Conservation (phyloP, 192 early-diverging fungal species). For the Entomortierella parvispora region DNA sequence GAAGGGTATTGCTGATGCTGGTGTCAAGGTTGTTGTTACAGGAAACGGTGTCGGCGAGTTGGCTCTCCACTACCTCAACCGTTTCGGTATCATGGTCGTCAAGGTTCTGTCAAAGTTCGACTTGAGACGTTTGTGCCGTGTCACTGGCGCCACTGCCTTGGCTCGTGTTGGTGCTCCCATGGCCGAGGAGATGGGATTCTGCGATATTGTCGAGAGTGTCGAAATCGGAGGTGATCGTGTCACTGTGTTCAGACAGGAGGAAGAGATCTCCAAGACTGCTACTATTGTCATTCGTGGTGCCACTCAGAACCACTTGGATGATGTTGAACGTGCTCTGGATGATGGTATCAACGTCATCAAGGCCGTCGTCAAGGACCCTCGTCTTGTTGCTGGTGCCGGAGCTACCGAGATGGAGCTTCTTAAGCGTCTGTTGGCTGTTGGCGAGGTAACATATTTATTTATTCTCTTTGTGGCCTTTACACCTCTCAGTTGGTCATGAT, state of each 20-base stretch:
- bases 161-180: conserved; percentile 93
- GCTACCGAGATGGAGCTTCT: conserved; percentile 94
- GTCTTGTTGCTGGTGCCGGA: conserved; percentile 92
- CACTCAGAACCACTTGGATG: conserved; percentile 94
- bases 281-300: conserved; percentile 97
- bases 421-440: conserved; percentile 78
- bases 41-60: conserved; percentile 92
- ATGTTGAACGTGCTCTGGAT: conserved; percentile 96
- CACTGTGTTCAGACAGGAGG: conserved; percentile 96
- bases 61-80: conserved; percentile 94
- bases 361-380: conserved; percentile 85
- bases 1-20: conserved; percentile 90
- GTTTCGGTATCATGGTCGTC: conserved; percentile 88
- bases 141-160: conserved; percentile 91
- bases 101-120: conserved; percentile 97
- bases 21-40: conserved; percentile 92
- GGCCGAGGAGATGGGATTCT: conserved; percentile 97
- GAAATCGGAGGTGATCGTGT: conserved; percentile 98
- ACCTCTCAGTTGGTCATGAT: not conserved
- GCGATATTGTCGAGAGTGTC: conserved; percentile 95
- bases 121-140: conserved; percentile 92
- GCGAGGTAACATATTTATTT: conserved; percentile 59
- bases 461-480: not conserved
- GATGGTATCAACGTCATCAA: conserved; percentile 98
- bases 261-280: conserved; percentile 86